These are phyloP conservation scores for Neostapfia colusana DNA, from an alignment of 176 grass and related monocot species.

Conservation along the genomic window DNA sequence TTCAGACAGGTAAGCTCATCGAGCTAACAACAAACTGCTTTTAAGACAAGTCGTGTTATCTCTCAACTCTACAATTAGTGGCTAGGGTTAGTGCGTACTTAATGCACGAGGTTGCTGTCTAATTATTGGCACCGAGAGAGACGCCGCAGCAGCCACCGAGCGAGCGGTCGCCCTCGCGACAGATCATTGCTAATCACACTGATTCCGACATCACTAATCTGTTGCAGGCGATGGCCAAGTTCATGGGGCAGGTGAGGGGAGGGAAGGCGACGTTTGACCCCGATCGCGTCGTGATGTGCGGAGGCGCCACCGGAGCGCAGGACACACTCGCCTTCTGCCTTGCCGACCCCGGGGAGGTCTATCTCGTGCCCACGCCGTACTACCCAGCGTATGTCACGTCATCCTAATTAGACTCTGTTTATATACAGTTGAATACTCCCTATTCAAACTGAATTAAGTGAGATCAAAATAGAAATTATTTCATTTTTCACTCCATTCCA, in stretches of 20 bases:
- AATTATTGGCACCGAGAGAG: slow-evolving; percentile 6
- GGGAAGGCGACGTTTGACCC: slow-evolving; percentile 64
- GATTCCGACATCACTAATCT: slow-evolving; percentile 2
- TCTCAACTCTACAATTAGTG: neutral
- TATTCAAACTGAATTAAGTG: too few relatives aligned
- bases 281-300: slow-evolving; percentile 76
- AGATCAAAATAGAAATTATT: too few relatives aligned
- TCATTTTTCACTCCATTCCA: too few relatives aligned
- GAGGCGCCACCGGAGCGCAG: slow-evolving; percentile 76
- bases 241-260: slow-evolving; percentile 85
- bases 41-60: neutral
- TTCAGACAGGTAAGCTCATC: slow-evolving; percentile 62
- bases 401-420: too few relatives aligned
- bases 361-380: slow-evolving; percentile 86
- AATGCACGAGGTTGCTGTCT: neutral
- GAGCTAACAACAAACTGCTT: neutral
- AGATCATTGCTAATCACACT: slow-evolving; percentile 2
- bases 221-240: slow-evolving; percentile 77
- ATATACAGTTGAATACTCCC: too few relatives aligned
- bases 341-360: slow-evolving; percentile 85
- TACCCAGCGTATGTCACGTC: slow-evolving; percentile 73
- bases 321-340: slow-evolving; percentile 92
- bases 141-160: slow-evolving; percentile 5
- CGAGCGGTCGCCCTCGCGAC: neutral
- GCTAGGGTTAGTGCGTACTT: too few relatives aligned